Conservation (phyloP, 306 rosid genomes). For the Lithocarpus polystachyus region DNA sequence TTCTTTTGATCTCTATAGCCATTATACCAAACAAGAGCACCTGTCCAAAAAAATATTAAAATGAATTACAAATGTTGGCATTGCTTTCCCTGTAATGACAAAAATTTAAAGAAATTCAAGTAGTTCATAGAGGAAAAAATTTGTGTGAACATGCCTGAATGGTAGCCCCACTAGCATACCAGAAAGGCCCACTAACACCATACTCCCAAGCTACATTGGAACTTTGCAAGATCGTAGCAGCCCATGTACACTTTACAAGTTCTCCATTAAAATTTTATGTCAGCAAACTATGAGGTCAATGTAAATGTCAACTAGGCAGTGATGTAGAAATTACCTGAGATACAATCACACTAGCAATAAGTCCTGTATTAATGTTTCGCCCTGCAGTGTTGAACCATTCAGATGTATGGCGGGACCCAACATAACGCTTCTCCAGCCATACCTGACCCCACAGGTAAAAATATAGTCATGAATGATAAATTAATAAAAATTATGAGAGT, state of each 20-base stretch:
- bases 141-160: constrained; percentile 61
- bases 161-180: constrained; percentile 99
- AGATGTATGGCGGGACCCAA: constrained; percentile 81
- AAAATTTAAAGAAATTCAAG: background rate
- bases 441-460: constrained; percentile 44
- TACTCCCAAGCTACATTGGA: constrained; percentile 97
- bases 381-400: constrained; percentile 99
- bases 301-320: background rate
- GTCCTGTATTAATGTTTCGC: constrained; percentile 87
- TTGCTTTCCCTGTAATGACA: background rate
- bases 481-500: background rate
- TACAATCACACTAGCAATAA: constrained; percentile 92
- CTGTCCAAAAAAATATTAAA: constrained; percentile 30
- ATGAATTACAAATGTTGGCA: background rate
- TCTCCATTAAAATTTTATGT: constrained; percentile 1
- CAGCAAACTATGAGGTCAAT: background rate
- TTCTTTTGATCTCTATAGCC: constrained; percentile 97
- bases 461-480: background rate
- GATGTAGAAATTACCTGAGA: constrained; percentile 62
- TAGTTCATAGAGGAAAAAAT: background rate
- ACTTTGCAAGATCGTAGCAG: constrained; percentile 91
- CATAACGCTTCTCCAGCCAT: constrained; percentile 88
- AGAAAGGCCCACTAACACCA: constrained; percentile 93
- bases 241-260: constrained; percentile 85
- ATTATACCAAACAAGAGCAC: constrained; percentile 85